Conservation (phyloP, 2,329 filamentous ascomycete species). For the Fusarium nelsonii region DNA sequence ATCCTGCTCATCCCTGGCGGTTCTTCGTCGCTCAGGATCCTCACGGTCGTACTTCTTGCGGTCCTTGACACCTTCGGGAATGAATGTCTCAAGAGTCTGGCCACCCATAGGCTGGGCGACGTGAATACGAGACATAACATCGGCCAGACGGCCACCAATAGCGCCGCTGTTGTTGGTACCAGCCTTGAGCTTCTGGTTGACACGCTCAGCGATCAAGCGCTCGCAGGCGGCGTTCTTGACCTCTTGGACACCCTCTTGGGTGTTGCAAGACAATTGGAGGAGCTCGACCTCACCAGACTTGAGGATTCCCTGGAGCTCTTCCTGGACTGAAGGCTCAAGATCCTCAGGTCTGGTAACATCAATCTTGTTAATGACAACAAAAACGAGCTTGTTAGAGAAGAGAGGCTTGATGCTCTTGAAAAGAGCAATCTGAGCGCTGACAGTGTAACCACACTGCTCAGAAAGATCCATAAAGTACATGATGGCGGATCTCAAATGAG, state of each 20-base stretch:
- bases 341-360: conserved; percentile 91
- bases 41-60: conserved; percentile 90
- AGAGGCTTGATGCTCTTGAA: conserved; percentile 97
- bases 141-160: conserved; percentile 84
- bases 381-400: conserved; percentile 97
- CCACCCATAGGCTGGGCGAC: conserved; percentile 94
- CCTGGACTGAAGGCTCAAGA: conserved; percentile 81
- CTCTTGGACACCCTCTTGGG: conserved; percentile 90
- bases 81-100: conserved; percentile 81
- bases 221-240: conserved; percentile 97
- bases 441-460: conserved; percentile 95
- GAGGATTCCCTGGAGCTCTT: conserved; percentile 81
- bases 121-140: conserved; percentile 94
- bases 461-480: conserved; percentile 98
- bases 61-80: conserved; percentile 85
- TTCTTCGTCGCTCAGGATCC: conserved; percentile 83
- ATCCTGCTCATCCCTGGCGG: conserved; percentile 89
- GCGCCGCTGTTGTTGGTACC: conserved; percentile 82
- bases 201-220: conserved; percentile 89
- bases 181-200: conserved; percentile 95
- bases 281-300: conserved; percentile 93
- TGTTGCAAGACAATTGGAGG: conserved; percentile 93
- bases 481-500: conserved; percentile 93
- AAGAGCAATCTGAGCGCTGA: conserved; percentile 90
- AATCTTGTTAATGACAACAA: conserved; percentile 98